Evolutionary conservation across 106 monocot genomes (phyloP).

Genomic region (Ottelia alismoides): DNA sequence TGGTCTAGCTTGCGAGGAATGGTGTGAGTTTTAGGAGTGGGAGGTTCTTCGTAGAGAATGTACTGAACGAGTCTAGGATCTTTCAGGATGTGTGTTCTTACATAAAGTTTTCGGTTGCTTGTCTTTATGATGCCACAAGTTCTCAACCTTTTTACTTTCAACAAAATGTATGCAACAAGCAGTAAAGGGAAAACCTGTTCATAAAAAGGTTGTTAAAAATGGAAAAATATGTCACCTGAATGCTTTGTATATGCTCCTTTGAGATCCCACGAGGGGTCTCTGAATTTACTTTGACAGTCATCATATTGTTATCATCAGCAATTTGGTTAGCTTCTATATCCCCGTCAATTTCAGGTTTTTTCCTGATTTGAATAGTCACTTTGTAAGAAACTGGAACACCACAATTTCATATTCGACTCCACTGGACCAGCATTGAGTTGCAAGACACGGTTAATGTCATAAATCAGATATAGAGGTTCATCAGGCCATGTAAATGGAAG

Average conservation of each 20-base stretch:
- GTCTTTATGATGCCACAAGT: too few species aligned
- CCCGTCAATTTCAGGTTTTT: slow-evolving; percentile 1
- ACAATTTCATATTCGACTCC: slow-evolving; percentile 86
- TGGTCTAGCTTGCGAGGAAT: too few species aligned
- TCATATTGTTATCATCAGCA: slow-evolving; percentile 1
- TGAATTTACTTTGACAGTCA: not conserved
- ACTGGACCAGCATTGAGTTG: slow-evolving; percentile 79
- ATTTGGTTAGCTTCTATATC: slow-evolving; percentile 7
- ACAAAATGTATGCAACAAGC: too few species aligned
- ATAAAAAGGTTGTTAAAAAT: too few species aligned
- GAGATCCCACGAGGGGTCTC: slow-evolving; percentile 22
- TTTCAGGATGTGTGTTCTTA: too few species aligned
- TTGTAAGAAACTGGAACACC: slow-evolving; percentile 57
- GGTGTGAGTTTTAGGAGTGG: too few species aligned
- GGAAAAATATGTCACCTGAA: slow-evolving; percentile 40
- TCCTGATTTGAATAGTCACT: slow-evolving; percentile 2
- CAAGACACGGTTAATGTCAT: slow-evolving; percentile 89
- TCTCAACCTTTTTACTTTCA: too few species aligned
- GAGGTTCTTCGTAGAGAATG: too few species aligned
- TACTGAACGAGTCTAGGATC: too few species aligned
- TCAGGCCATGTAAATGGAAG: slow-evolving; percentile 81
- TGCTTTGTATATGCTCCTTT: slow-evolving; percentile 35
- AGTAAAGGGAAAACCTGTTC: too few species aligned
- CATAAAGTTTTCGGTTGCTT: too few species aligned
- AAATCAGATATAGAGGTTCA: slow-evolving; percentile 93